These are phyloP conservation scores for Pseudomassariella vexata DNA, from an alignment of 2,329 filamentous ascomycete genomes.

Conservation along the genomic window DNA sequence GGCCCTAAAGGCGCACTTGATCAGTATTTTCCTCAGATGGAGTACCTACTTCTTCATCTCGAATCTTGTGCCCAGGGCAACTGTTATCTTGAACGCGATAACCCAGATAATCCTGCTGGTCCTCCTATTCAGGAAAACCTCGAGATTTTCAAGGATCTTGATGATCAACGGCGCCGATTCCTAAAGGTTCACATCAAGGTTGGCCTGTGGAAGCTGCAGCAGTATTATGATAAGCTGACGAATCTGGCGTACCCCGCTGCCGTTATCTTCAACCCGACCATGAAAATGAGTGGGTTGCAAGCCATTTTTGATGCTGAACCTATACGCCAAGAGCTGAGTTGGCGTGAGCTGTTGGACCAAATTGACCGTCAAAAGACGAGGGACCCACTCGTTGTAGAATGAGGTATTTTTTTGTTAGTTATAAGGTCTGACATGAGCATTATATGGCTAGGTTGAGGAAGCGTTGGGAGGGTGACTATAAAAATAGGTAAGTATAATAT, in stretches of 20 bases:
- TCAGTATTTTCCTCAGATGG: constrained; percentile 4
- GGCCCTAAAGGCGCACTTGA: constrained; percentile 1
- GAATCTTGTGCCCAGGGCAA: constrained; percentile 1
- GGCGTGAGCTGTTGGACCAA: too few relatives aligned
- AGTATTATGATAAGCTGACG: constrained; percentile 2
- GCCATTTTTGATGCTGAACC: constrained; percentile 4
- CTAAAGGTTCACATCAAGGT: constrained; percentile 3
- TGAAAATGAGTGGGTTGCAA: constrained; percentile 3
- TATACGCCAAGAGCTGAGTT: constrained; percentile 1
- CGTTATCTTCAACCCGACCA: constrained; percentile 1
- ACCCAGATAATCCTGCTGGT: constrained; percentile 1
- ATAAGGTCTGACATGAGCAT: too few relatives aligned
- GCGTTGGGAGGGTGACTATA: not conserved
- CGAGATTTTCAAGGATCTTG: constrained; percentile 1
- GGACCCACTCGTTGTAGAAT: too few relatives aligned
- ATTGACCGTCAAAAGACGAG: too few relatives aligned
- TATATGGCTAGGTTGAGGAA: constrained; percentile 1
- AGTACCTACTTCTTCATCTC: constrained; percentile 3
- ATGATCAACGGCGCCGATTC: not conserved
- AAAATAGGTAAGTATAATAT: constrained; percentile 1
- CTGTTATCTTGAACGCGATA: not conserved
- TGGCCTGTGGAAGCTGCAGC: constrained; percentile 2
- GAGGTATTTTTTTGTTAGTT: too few relatives aligned
- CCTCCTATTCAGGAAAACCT: constrained; percentile 1
- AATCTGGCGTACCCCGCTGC: constrained; percentile 1